Conservation (phyloP, 2,329 filamentous ascomycete species). For the Fusarium kyushuense region DNA sequence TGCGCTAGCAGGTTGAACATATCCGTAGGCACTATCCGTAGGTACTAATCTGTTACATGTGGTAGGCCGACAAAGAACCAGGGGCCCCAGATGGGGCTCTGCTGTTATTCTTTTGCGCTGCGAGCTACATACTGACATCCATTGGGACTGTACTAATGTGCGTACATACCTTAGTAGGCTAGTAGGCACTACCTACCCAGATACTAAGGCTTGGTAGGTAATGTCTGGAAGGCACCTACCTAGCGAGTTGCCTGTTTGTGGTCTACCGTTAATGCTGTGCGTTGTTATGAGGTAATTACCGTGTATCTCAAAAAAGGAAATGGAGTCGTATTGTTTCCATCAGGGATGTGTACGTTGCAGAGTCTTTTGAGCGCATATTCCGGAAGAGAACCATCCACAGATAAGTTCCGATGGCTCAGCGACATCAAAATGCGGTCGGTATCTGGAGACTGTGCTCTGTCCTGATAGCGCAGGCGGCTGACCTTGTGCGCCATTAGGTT, state of each 20-base stretch:
- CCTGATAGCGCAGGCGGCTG: conserved; percentile 26
- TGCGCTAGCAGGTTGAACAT: not conserved
- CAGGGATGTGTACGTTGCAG: not conserved
- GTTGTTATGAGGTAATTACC: not conserved
- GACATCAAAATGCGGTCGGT: not conserved
- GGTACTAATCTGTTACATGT: conserved; percentile 39
- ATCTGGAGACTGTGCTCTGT: not conserved
- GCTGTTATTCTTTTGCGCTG: conserved; percentile 36
- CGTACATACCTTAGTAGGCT: not conserved
- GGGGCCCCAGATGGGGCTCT: conserved; percentile 46
- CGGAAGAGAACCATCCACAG: not conserved
- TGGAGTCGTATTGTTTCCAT: not conserved
- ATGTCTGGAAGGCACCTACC: no score
- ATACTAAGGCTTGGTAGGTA: not conserved
- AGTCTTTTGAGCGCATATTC: not conserved
- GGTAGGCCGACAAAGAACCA: conserved; percentile 39
- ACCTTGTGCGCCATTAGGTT: conserved; percentile 19
- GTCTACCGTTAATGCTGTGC: not conserved
- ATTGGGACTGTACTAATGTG: not conserved
- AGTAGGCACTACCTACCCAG: no score
- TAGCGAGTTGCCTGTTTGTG: not conserved
- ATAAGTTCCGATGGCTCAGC: not conserved
- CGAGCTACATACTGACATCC: not conserved
- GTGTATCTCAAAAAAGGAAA: not conserved
- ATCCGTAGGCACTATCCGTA: not conserved